These are phyloP conservation scores for Colletotrichum sp. DNA, from an alignment of 2,329 filamentous ascomycete species.

Conservation along the genomic window DNA sequence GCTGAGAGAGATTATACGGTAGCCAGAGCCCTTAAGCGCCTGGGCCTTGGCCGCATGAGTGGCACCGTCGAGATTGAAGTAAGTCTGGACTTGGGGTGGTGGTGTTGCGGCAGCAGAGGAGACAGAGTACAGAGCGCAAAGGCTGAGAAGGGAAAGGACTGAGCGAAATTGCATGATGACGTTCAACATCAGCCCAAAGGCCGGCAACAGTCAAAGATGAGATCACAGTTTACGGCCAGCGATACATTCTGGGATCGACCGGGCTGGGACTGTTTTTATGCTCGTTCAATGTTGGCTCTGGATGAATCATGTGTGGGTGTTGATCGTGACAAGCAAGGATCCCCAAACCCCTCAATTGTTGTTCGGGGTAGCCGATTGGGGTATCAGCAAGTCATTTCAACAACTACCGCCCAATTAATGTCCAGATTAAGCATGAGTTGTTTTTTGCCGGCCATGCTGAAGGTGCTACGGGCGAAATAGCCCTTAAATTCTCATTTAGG, in stretches of 20 bases:
- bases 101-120: background rate
- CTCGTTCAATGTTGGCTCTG: background rate
- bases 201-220: background rate
- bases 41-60: background rate
- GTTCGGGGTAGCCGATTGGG: background rate
- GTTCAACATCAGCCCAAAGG: background rate
- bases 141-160: background rate
- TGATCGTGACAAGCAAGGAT: background rate
- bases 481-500: background rate
- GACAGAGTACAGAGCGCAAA: background rate
- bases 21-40: slow-evolving; percentile 6
- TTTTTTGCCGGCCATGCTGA: background rate
- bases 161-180: background rate
- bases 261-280: background rate
- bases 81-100: background rate
- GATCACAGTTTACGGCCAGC: background rate
- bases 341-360: background rate
- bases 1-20: slow-evolving; percentile 21
- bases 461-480: background rate
- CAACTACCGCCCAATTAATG: background rate
- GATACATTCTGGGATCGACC: background rate
- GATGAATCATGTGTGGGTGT: background rate
- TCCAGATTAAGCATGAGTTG: background rate
- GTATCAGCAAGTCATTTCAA: background rate
- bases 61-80: background rate